These are phyloP conservation scores for Dentipellis fragilis DNA, from an alignment of 768 basidiomycete genomes.

Conservation along the genomic window DNA sequence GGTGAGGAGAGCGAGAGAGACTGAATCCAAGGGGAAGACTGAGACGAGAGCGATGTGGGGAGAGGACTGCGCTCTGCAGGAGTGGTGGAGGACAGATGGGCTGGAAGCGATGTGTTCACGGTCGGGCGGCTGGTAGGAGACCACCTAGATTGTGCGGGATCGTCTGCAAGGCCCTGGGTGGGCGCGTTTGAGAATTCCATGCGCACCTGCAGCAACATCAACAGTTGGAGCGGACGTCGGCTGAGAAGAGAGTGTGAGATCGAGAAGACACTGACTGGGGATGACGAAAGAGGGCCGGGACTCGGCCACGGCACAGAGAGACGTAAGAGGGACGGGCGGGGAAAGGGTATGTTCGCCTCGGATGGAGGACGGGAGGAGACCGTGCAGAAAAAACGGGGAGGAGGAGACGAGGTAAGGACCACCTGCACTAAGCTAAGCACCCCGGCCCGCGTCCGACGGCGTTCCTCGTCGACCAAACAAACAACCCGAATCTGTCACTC, in stretches of 20 bases:
- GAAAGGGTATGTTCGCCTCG: not conserved
- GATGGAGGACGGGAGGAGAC: not conserved
- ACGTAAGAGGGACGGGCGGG: not conserved
- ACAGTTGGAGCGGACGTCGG: not conserved
- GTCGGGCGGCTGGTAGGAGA: constrained; percentile 22
- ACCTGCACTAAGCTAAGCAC: not conserved
- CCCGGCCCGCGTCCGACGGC: not conserved
- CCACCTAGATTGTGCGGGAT: constrained; percentile 16
- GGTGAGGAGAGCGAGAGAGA: constrained; percentile 17
- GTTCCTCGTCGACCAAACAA: not conserved
- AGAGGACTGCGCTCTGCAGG: constrained; percentile 4
- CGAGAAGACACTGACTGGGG: not conserved
- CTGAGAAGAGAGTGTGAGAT: not conserved
- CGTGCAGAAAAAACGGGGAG: not conserved
- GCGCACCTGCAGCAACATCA: not conserved
- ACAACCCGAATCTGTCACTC: not conserved
- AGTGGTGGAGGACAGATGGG: constrained; percentile 1
- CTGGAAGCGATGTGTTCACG: constrained; percentile 7
- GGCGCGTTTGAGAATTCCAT: constrained; percentile 13
- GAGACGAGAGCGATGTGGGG: constrained; percentile 11
- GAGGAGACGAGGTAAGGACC: not conserved
- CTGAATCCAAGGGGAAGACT: constrained; percentile 24
- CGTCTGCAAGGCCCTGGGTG: constrained; percentile 2
- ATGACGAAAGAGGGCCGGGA: not conserved
- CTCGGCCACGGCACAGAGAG: not conserved